Conservation (phyloP, 192 early-diverging fungal species). For the Chytriomyces sp. region DNA sequence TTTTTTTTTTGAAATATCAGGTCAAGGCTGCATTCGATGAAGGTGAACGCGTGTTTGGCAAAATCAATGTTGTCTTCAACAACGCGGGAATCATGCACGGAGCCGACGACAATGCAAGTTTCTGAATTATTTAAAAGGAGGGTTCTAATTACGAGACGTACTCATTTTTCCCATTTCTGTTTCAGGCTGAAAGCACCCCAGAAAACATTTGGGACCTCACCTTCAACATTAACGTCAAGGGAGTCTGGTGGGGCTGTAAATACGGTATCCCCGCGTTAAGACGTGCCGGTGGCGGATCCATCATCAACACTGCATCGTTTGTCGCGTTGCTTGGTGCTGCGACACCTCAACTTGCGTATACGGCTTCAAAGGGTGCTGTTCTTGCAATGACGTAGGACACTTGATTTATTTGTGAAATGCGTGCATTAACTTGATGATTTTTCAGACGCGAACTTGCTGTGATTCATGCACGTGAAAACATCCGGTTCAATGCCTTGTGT, state of each 20-base stretch:
- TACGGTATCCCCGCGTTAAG: slow-evolving; percentile 79
- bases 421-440: slow-evolving; percentile 34
- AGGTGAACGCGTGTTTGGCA: slow-evolving; percentile 56
- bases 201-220: slow-evolving; percentile 78
- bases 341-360: slow-evolving; percentile 86
- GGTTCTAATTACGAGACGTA: no score
- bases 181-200: slow-evolving; percentile 66
- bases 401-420: no score
- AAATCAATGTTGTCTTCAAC: slow-evolving; percentile 83
- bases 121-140: no score
- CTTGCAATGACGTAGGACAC: slow-evolving; percentile 85
- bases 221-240: slow-evolving; percentile 85
- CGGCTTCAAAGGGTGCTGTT: slow-evolving; percentile 86
- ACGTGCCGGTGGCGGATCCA: slow-evolving; percentile 72
- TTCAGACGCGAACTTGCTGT: slow-evolving; percentile 72
- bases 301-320: slow-evolving; percentile 87
- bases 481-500: slow-evolving; percentile 81
- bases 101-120: slow-evolving; percentile 72
- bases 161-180: no score
- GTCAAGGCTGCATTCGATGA: background rate
- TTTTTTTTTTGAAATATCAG: background rate
- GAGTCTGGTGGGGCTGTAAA: slow-evolving; percentile 88
- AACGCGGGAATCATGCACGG: slow-evolving; percentile 88
- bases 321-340: slow-evolving; percentile 79
- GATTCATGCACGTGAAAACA: slow-evolving; percentile 85